Base-by-base conservation (phyloP, 371 early-diverging fungal genomes). In the Lichtheimia ramosa region DNA sequence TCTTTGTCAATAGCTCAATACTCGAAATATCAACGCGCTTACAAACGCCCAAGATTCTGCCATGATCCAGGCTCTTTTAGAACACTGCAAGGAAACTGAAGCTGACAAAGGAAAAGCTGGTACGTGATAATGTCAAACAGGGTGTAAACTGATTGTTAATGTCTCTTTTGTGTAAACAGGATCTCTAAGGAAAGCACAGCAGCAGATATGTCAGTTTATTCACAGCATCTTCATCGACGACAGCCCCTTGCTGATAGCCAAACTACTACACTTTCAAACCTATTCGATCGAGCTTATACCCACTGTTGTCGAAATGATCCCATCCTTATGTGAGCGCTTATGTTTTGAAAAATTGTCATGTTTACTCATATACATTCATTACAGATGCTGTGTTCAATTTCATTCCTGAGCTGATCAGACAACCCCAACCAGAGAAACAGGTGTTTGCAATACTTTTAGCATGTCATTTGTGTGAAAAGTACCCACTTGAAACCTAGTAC, bases 261-360 rank as follows among this genome's bases (percentile, higher is more conserved):
- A 86, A 58, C 70, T 82, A 14, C 49, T 86, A n/a, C 86, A 86
- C 58, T 86, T 86, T 48, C 83, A 86, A 53, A 84, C 84, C 0
- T 86, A 86, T 55, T 64, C 83, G 7, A 65, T 71, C 43, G 79
- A 84, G 10, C 66, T 86, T 6, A 69, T 86, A 18, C 84, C 83
- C 0, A 68, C 73, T n/a, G 70, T 82, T 2, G 82, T 84, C 6
- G 74, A 81, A 3, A 65, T 79, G 3, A 74, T 86, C 23, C 82
- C 83, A 5, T 84, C 84, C 12, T 64, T 68, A 68, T 59, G 74
- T 64, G 25, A 16, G 48, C 20, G 20, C 25, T n/a, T 2, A 14
- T 3, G n/a, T 15, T 27, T 15, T 5, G 23, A 13, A 34, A 16
- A 10, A 52, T 51, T 16, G n/a, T 1, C 21, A 10, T 54, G 10